These are phyloP conservation scores for Raffaelea arxii DNA, from an alignment of 2,329 filamentous ascomycete genomes.

Conservation along the genomic window DNA sequence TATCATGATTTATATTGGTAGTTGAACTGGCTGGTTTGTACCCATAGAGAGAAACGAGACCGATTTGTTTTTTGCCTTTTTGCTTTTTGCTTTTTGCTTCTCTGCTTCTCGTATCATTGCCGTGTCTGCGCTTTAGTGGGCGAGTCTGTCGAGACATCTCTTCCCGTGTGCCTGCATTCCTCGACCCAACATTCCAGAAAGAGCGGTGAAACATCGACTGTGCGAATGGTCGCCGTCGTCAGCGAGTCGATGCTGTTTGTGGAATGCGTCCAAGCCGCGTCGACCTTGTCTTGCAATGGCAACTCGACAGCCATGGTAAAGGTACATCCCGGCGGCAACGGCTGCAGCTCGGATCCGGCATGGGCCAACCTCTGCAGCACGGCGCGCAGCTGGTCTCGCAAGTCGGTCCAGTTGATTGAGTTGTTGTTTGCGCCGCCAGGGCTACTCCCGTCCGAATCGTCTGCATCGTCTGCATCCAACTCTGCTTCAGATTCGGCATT, in stretches of 20 bases:
- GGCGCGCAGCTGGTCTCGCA: slow-evolving; percentile 64
- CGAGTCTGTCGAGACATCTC: too few relatives aligned
- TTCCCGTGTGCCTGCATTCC: slow-evolving; percentile 29
- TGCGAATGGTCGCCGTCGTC: slow-evolving; percentile 39
- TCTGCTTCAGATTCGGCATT: slow-evolving; percentile 9
- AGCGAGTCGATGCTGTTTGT: not conserved
- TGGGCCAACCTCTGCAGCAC: slow-evolving; percentile 54
- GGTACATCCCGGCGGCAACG: slow-evolving; percentile 55
- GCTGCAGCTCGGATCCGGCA: slow-evolving; percentile 44
- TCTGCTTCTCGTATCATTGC: too few relatives aligned
- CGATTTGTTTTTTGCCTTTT: too few relatives aligned
- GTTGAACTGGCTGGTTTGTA: too few relatives aligned
- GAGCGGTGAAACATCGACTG: slow-evolving; percentile 47
- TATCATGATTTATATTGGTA: too few relatives aligned
- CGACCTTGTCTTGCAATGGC: slow-evolving; percentile 34
- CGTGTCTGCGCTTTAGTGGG: too few relatives aligned
- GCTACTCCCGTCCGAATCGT: not conserved
- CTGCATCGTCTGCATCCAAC: not conserved
- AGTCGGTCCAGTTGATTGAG: slow-evolving; percentile 43
- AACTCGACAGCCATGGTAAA: slow-evolving; percentile 72
- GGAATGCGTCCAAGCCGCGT: not conserved
- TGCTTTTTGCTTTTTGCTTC: too few relatives aligned
- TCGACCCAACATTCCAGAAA: slow-evolving; percentile 60
- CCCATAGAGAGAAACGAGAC: too few relatives aligned
- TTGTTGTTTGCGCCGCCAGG: too few relatives aligned